Conservation (phyloP, 257 asterid genomes). For the Ballota nigra region DNA sequence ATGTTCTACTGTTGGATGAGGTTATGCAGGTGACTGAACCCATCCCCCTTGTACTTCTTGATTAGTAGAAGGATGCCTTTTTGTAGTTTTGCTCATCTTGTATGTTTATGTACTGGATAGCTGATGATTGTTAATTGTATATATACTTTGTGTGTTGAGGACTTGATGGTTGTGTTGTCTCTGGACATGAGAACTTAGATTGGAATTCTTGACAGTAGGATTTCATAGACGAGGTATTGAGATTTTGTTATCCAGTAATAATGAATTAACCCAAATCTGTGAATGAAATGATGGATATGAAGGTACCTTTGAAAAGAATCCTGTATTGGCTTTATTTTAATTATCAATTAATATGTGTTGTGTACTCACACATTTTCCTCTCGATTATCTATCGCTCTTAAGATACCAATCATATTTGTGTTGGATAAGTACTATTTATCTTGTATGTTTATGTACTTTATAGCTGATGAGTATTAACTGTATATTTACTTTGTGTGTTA, state of each 20-base stretch:
- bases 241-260: constrained; percentile 5
- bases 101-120: not conserved
- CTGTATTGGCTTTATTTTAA: not conserved
- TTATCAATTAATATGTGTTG: not conserved
- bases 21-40: constrained; percentile 64
- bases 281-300: not conserved
- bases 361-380: not conserved
- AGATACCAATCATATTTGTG: not conserved
- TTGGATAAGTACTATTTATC: too few species aligned
- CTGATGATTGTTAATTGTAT: not conserved
- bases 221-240: not conserved
- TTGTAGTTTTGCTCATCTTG: not conserved
- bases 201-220: not conserved
- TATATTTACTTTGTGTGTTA: not conserved
- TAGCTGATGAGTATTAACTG: not conserved
- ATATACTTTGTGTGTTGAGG: not conserved
- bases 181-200: not conserved
- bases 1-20: constrained; percentile 87
- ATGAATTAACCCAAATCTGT: not conserved
- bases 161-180: constrained; percentile 4
- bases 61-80: not conserved
- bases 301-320: not conserved
- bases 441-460: not conserved
- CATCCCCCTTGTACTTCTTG: not conserved
- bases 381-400: not conserved